These are phyloP conservation scores for Aspergillus pseudotamarii DNA, from an alignment of 2,329 filamentous ascomycete genomes.

Conservation along the genomic window DNA sequence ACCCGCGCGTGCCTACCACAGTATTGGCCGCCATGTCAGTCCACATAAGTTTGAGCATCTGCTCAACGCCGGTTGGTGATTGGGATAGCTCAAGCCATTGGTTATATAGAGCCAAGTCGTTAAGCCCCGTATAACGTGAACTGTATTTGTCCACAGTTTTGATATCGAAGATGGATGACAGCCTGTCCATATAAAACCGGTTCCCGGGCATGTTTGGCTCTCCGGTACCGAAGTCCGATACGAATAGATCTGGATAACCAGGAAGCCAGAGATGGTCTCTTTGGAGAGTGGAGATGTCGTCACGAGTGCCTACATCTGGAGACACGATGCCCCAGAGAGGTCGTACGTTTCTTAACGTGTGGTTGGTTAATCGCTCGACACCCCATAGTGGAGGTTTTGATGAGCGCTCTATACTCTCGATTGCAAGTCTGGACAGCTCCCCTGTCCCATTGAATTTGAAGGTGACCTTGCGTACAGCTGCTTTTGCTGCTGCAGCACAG, in stretches of 20 bases:
- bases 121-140: neutral
- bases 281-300: neutral
- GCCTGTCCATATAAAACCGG: neutral
- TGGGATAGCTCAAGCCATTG: neutral
- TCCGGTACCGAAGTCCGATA: neutral
- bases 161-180: neutral
- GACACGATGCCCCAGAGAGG: neutral
- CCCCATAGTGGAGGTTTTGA: neutral
- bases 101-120: neutral
- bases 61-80: neutral
- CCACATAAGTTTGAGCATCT: constrained; percentile 1
- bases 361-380: neutral
- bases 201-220: neutral
- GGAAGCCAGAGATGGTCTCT: neutral
- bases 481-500: neutral
- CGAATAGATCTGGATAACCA: neutral
- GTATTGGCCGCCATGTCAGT: constrained; percentile 3
- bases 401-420: neutral
- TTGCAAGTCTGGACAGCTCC: neutral
- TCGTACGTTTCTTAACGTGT: neutral
- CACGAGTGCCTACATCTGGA: neutral
- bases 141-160: neutral
- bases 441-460: neutral
- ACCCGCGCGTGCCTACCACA: neutral
- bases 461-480: neutral